These are phyloP conservation scores for Ogataea henricii DNA, from an alignment of 805 yeast species.

Conservation along the genomic window DNA sequence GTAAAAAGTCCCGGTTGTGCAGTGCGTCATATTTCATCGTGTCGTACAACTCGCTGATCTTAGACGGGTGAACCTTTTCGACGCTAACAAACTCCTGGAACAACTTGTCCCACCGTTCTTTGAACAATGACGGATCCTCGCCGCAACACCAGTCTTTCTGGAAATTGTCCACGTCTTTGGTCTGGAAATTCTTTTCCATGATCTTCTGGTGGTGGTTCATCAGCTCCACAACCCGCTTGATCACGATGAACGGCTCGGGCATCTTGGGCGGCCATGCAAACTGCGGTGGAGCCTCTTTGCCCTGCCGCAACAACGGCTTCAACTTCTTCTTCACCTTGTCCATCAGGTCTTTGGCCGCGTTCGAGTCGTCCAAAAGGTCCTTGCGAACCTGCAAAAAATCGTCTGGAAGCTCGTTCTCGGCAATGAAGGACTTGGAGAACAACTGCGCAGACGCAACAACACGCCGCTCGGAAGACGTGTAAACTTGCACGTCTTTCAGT, in stretches of 20 bases:
- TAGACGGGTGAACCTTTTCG: constrained; percentile 96
- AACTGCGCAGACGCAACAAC: constrained; percentile 90
- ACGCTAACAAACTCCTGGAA: constrained; percentile 89
- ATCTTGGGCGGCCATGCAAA: constrained; percentile 98
- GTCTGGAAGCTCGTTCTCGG: constrained; percentile 69
- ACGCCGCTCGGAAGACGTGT: constrained; percentile 91
- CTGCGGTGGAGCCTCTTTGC: constrained; percentile 95
- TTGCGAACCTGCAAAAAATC: constrained; percentile 81
- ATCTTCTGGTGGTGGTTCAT: constrained; percentile 89
- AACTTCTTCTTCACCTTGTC: constrained; percentile 96
- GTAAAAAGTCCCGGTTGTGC: constrained; percentile 88
- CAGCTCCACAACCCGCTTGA: constrained; percentile 89
- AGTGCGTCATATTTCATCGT: constrained; percentile 98
- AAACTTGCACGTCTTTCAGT: constrained; percentile 81
- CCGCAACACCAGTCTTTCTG: constrained; percentile 94
- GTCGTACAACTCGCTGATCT: constrained; percentile 93
- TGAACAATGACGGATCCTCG: constrained; percentile 87
- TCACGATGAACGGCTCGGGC: constrained; percentile 95
- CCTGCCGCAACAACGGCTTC: constrained; percentile 91
- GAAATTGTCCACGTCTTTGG: constrained; percentile 64
- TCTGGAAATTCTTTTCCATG: constrained; percentile 76
- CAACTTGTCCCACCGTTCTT: constrained; percentile 96
- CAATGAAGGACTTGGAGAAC: constrained; percentile 75
- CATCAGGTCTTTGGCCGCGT: constrained; percentile 97
- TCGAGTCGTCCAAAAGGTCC: constrained; percentile 91